Base-by-base conservation (phyloP, 352 stramenopile species). In the Albugo laibachii region DNA sequence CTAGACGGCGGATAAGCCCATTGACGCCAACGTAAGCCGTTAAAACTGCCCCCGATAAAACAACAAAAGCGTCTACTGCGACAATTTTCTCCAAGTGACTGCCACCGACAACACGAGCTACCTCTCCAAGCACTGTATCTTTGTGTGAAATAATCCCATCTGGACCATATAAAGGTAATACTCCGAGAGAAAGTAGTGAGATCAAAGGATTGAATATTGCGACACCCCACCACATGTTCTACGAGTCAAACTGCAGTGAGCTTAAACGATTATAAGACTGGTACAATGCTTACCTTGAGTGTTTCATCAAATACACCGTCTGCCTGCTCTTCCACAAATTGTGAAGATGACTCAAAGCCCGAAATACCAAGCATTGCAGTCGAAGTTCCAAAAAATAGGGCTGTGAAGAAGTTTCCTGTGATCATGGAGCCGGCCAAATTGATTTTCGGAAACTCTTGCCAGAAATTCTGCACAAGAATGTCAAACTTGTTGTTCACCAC, bases 271-370 rank as follows among this genome's bases (percentile, higher is more conserved):
- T 16, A 51, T 42, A 19, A 18, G 11, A 15, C 0, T 48, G 2
- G 49, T 39, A 46, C n/a, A 39, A 38, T 24, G 63, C 57, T 35
- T 68, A 81, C 66, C 49, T 66, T 63, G n/a, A 97, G 63, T 15
- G 86, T 96, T 63, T 95, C 94, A 11, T 79, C 75, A 60, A 96
- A 97, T 13, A 96, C 87, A 13, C 87, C 86, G n/a, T 88, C 66
- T n/a, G 74, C 83, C 54, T 96, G 85, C 53, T 95, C 84, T 60
- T 97, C 80, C 14, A 97, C 83, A 63, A 96, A 96, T 61, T 97
- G 86, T 18, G 83, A 94, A 38, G 79, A 94, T 4, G 80, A 93
- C 60, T 97, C 89, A 48, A 97, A 97, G 16, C 89, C 89, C 14
- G 79, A 95, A 56, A 96, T 93, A 42, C 89, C 89, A 13, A 97